A percentile compares a stretch with the other conserved stretches of the same genome.
Evolutionary conservation across 2,329 filamentous ascomycete species (phyloP).

Genomic region (Didymella exigua): DNA sequence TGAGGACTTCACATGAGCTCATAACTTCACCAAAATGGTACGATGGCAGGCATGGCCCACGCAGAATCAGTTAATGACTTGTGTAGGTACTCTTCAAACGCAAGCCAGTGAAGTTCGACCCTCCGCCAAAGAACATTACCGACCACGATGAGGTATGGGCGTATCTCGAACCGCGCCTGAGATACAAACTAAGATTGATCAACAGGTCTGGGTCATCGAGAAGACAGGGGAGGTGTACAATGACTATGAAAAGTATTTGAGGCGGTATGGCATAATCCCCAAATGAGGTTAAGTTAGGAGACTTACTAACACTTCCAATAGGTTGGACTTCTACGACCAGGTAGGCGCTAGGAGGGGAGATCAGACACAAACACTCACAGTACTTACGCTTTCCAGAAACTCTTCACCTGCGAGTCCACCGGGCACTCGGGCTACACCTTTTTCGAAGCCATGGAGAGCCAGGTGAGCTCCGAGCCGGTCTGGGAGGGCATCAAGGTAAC

Average conservation of each 20-base stretch:
- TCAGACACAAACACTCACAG: neutral
- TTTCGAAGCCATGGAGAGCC: slow-evolving; percentile 89
- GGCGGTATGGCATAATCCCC: slow-evolving; percentile 64
- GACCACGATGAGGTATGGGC: slow-evolving; percentile 78
- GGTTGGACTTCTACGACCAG: slow-evolving; percentile 93
- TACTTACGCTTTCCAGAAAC: slow-evolving; percentile 61
- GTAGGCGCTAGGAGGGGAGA: slow-evolving; percentile 54
- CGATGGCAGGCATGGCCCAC: neutral
- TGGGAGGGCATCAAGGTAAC: slow-evolving; percentile 38
- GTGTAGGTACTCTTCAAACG: slow-evolving; percentile 90
- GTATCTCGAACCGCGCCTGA: slow-evolving; percentile 1
- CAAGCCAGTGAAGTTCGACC: slow-evolving; percentile 86
- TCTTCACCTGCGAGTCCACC: slow-evolving; percentile 95
- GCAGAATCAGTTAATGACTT: slow-evolving; percentile 22
- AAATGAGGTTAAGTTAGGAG: slow-evolving; percentile 28
- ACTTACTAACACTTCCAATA: slow-evolving; percentile 49
- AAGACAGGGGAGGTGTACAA: slow-evolving; percentile 89
- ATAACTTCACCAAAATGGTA: slow-evolving; percentile 42
- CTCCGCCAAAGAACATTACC: slow-evolving; percentile 73
- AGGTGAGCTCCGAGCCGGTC: slow-evolving; percentile 65
- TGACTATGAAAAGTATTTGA: slow-evolving; percentile 85
- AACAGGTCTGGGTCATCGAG: slow-evolving; percentile 86
- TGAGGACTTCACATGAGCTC: slow-evolving; percentile 41
- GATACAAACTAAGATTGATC: slow-evolving; percentile 34
- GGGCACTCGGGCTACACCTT: slow-evolving; percentile 90